Percentiles rank a stretch among this genome's conserved stretches.
Evolutionary conservation across 108 stramenopile species (phyloP).

Genomic region (Hondaea fermentalgiana): DNA sequence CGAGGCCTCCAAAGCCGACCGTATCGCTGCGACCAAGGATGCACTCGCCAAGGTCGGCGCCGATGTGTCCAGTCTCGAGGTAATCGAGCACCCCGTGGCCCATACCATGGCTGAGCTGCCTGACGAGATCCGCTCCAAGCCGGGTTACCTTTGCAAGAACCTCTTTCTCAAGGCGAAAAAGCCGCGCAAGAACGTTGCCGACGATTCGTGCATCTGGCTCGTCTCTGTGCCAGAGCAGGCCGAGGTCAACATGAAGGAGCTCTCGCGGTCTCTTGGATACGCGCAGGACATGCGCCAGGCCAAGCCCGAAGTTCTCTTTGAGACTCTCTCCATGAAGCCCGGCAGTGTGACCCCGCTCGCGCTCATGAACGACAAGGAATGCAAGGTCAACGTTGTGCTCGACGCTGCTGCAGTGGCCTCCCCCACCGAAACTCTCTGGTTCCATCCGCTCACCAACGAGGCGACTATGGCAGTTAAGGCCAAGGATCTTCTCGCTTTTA

Average conservation of each 20-base stretch:
- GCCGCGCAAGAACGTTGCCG: not conserved
- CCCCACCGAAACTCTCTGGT: not conserved
- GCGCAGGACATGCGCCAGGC: not conserved
- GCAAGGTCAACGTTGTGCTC: conserved; percentile 4
- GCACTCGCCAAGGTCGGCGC: not conserved
- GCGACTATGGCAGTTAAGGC: not conserved
- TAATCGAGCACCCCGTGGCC: not conserved
- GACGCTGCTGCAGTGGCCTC: not conserved
- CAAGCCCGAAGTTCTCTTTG: not conserved
- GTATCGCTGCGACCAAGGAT: not conserved
- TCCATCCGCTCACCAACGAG: conserved; percentile 27
- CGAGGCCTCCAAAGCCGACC: not conserved
- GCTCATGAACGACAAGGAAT: conserved; percentile 20
- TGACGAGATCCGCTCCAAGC: not conserved
- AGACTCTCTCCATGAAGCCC: not conserved
- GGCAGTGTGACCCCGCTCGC: conserved; percentile 24
- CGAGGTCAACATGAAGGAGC: conserved; percentile 6
- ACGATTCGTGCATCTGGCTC: conserved; percentile 20
- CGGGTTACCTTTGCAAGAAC: conserved; percentile 16
- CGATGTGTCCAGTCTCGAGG: not conserved
- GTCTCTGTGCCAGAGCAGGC: not conserved
- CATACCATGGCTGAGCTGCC: conserved; percentile 14
- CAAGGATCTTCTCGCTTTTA: not conserved
- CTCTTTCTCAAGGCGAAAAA: conserved; percentile 23
- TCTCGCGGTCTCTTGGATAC: conserved; percentile 2